A percentile compares a stretch with the other conserved stretches of the same genome.
phyloP scores from a whole-genome alignment of 257 asterid species.

The Capsicum baccatum region DNA sequence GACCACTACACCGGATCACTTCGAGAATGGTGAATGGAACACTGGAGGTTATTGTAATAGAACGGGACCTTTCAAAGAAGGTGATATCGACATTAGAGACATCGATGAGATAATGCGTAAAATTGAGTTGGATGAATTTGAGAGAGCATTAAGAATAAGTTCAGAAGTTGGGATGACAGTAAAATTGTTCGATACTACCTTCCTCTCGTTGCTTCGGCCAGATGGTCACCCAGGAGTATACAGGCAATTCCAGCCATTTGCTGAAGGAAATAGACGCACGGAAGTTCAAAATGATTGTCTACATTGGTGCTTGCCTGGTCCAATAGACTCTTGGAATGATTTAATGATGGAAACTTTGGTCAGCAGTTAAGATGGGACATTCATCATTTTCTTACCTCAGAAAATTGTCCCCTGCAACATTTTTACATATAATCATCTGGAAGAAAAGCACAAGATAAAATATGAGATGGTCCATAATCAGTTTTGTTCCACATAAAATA shows the following conservation, averaged over 20 bases:
- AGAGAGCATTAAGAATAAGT: constrained; percentile 45
- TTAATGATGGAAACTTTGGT: constrained; percentile 68
- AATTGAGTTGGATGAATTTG: constrained; percentile 60
- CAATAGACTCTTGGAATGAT: constrained; percentile 88
- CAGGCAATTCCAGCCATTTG: constrained; percentile 64
- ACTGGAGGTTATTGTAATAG: constrained; percentile 70
- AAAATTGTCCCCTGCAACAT: neutral
- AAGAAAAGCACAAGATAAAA: neutral
- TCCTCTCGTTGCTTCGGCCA: constrained; percentile 70
- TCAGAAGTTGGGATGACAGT: constrained; percentile 52
- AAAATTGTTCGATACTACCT: constrained; percentile 57
- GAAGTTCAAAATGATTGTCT: constrained; percentile 64
- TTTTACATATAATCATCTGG: neutral
- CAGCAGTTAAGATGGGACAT: constrained; percentile 41
- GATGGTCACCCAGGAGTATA: constrained; percentile 88
- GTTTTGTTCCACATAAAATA: neutral
- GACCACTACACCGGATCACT: constrained; percentile 70
- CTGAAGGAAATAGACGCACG: constrained; percentile 39
- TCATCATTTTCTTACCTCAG: neutral
- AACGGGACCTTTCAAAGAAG: constrained; percentile 56
- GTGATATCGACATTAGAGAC: constrained; percentile 51
- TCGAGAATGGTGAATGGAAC: constrained; percentile 75
- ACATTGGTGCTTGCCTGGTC: constrained; percentile 96
- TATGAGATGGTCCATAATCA: neutral
- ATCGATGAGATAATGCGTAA: constrained; percentile 46